Conservation (phyloP, 2,329 filamentous ascomycete species). For the Botrytis medusae region DNA sequence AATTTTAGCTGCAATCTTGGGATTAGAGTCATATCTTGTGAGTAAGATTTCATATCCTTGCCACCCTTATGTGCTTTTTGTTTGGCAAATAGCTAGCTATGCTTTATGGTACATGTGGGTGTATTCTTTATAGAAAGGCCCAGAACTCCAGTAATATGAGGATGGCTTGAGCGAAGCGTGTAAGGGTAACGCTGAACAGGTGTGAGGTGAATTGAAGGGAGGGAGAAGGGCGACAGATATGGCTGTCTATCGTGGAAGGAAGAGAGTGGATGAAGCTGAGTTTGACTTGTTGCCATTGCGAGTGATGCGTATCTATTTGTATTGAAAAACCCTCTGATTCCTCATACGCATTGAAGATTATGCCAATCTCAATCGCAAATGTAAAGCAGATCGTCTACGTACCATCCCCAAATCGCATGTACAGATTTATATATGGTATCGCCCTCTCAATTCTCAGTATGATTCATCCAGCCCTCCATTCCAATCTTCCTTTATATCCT, state of each 20-base stretch:
- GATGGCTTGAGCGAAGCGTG: background rate
- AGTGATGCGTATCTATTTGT: background rate
- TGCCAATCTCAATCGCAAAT: background rate
- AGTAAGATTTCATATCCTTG: background rate
- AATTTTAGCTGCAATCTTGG: background rate
- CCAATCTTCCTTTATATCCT: background rate
- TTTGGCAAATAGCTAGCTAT: background rate
- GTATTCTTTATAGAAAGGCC: background rate
- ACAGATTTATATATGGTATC: background rate
- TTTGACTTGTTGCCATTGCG: background rate
- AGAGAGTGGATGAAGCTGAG: background rate
- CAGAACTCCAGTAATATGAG: background rate
- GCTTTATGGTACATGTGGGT: background rate
- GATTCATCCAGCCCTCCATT: background rate
- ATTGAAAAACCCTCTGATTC: background rate
- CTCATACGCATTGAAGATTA: background rate
- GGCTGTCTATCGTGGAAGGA: background rate
- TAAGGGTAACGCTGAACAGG: background rate
- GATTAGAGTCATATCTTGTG: background rate
- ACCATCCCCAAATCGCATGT: background rate
- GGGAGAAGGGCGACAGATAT: background rate
- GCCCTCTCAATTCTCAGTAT: background rate
- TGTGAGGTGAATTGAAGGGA: background rate
- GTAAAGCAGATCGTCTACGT: background rate
- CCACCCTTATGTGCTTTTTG: background rate